A percentile compares a stretch with the other conserved stretches of the same genome.
Evolutionary conservation across 1,284 basidiomycete species (phyloP).

Genomic region (Ganoderma sp.): DNA sequence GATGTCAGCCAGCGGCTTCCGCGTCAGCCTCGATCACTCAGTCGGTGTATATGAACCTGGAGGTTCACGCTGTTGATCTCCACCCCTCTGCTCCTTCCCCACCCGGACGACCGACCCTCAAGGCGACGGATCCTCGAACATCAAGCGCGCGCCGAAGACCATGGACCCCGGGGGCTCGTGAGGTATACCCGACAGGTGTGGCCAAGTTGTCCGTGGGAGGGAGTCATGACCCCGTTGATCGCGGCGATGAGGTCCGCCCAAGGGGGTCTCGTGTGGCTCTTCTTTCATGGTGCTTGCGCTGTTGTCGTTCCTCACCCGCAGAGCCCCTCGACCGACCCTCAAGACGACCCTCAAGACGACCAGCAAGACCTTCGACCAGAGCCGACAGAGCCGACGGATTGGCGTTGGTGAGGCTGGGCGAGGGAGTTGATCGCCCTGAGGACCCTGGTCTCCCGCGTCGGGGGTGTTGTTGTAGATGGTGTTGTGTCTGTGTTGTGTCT

Average conservation of each 20-base stretch:
- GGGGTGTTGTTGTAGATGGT: constrained; percentile 6
- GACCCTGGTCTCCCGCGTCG: constrained; percentile 13
- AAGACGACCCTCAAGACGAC: constrained; percentile 1
- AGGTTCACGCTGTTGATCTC: neutral
- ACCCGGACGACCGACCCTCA: neutral
- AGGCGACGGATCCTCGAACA: constrained; percentile 5
- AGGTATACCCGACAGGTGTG: constrained; percentile 11
- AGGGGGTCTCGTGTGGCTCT: neutral
- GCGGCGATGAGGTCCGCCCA: constrained; percentile 8
- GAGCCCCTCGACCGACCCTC: neutral
- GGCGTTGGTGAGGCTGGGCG: constrained; percentile 16
- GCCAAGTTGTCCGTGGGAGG: constrained; percentile 15
- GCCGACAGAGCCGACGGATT: constrained; percentile 11
- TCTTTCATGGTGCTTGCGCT: neutral
- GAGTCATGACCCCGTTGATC: constrained; percentile 17
- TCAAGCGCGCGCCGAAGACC: constrained; percentile 13
- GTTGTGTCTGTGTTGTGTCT: constrained; percentile 6
- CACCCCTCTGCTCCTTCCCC: neutral
- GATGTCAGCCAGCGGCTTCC: neutral
- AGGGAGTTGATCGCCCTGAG: constrained; percentile 15
- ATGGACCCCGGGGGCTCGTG: neutral
- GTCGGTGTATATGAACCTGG: neutral
- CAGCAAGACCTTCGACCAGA: neutral
- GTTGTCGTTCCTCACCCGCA: neutral
- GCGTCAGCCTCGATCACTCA: constrained; percentile 2